Base-by-base conservation (phyloP, 306 rosid genomes). In the Begonia masoniana region DNA sequence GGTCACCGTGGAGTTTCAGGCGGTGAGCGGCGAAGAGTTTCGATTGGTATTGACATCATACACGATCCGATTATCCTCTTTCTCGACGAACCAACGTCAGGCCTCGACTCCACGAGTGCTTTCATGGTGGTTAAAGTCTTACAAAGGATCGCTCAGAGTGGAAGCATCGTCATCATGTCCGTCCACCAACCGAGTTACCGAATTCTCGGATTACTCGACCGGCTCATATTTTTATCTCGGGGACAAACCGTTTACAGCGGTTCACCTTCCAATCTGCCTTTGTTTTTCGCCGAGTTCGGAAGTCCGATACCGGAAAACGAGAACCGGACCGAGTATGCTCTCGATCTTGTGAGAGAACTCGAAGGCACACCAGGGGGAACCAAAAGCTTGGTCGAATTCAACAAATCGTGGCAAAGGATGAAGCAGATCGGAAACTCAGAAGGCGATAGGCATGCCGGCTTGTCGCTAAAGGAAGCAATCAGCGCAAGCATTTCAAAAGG, bases 1-100 rank as follows among this genome's bases (percentile, higher is more conserved):
- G 94, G 96, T 15, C 96, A 81, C 77, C 96, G 99, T 0, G 99
- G 99, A 0, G 94, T 91, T 5, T 91, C 99, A 3, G 99, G 99
- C 0, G 99, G 99, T 0, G 99, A 91, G 50, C 64, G 99, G 0
- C 81, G 99, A 13, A 76, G 99, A 4, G 99, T 91, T 0, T 91
- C 99, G 0, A 91, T 91, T 47, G 99, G 99, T 2, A 91, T 70
- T 31, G 99, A 86, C 71, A 86, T 91, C 10, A 79, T 91, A 23
- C 99, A 91, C 66, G 96, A 91, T 50, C 99, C 99, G 3, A 91
- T 91, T 50, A 52, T 91, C 3, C 68, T 91, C 2, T 91, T 91
- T 71, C 84, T 91, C 1, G 99, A 91, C 62, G 99, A 91, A 23
- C 99, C 99, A 5, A 86, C 99, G 10, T 91, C 99, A 0, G 99